Conservation (phyloP, 1,284 basidiomycete species). For the Boletus smithii region DNA sequence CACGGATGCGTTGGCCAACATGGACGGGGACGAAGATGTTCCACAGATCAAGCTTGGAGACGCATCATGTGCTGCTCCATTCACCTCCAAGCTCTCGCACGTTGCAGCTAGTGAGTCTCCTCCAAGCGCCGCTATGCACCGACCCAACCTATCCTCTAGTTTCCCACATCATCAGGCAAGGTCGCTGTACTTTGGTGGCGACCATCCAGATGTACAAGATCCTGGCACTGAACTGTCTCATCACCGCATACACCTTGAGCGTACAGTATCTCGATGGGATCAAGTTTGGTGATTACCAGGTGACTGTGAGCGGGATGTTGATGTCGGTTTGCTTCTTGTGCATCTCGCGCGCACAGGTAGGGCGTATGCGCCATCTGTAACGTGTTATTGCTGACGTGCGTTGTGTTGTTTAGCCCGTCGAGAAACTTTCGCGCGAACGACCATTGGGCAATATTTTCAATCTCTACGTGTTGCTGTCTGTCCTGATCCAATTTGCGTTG, state of each 20-base stretch:
- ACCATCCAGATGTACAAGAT: conserved; percentile 99
- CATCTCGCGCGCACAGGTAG: conserved; percentile 92
- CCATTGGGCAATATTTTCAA: conserved; percentile 95
- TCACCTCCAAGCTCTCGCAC: conserved; percentile 93
- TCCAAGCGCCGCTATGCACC: not conserved
- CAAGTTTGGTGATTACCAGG: conserved; percentile 96
- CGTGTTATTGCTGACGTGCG: conserved; percentile 3
- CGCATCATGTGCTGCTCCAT: conserved; percentile 93
- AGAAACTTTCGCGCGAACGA: conserved; percentile 86
- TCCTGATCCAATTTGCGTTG: conserved; percentile 86
- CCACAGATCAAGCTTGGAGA: conserved; percentile 97
- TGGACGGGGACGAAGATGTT: conserved; percentile 90
- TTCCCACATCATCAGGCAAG: conserved; percentile 93
- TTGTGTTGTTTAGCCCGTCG: conserved; percentile 63
- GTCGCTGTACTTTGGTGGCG: conserved; percentile 92
- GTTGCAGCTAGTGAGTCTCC: conserved; percentile 79
- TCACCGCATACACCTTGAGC: conserved; percentile 92
- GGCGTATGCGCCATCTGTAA: conserved; percentile 17
- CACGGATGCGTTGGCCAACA: conserved; percentile 84
- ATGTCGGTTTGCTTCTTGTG: conserved; percentile 98
- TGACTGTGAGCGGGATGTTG: conserved; percentile 89
- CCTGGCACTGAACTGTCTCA: conserved; percentile 90
- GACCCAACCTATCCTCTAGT: conserved; percentile 46
- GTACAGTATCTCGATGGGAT: conserved; percentile 97
- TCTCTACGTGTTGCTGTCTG: conserved; percentile 86